Conservation (phyloP, 768 basidiomycete species). For the Tricholoma sp. region DNA sequence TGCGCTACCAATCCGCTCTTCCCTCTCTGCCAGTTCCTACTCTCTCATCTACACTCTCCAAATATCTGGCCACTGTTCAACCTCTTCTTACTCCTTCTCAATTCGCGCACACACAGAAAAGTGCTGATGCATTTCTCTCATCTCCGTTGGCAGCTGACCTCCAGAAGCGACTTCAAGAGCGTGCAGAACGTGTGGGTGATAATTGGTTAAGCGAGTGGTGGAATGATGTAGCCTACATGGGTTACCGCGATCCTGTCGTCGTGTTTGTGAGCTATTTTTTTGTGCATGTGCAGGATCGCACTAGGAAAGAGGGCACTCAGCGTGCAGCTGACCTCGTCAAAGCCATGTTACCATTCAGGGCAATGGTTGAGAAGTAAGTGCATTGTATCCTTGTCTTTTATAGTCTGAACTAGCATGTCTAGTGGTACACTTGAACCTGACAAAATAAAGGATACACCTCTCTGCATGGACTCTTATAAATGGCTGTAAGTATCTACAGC, state of each 20-base stretch:
- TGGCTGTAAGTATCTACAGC: constrained; percentile 59
- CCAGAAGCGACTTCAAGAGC: constrained; percentile 71
- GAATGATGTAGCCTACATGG: constrained; percentile 92
- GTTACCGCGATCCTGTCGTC: constrained; percentile 83
- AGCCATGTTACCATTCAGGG: constrained; percentile 80
- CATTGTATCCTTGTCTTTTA: background rate
- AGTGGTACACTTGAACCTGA: constrained; percentile 86
- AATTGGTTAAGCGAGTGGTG: constrained; percentile 99
- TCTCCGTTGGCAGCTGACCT: constrained; percentile 68
- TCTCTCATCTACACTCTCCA: constrained; percentile 74
- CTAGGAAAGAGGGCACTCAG: constrained; percentile 49
- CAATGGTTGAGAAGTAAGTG: constrained; percentile 74
- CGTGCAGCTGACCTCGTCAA: constrained; percentile 83
- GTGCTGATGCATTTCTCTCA: constrained; percentile 62
- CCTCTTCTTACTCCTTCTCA: constrained; percentile 70
- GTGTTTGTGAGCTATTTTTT: constrained; percentile 96
- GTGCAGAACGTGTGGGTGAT: constrained; percentile 56
- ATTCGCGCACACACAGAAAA: constrained; percentile 50
- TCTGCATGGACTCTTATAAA: constrained; percentile 93
- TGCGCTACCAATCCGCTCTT: constrained; percentile 67
- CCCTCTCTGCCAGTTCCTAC: constrained; percentile 82
- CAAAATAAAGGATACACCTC: constrained; percentile 67
- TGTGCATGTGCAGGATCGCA: constrained; percentile 69
- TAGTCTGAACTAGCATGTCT: background rate
- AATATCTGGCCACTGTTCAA: constrained; percentile 83